Base-by-base conservation (phyloP, 1,284 basidiomycete species). In the Malassezia yamatoensis region DNA sequence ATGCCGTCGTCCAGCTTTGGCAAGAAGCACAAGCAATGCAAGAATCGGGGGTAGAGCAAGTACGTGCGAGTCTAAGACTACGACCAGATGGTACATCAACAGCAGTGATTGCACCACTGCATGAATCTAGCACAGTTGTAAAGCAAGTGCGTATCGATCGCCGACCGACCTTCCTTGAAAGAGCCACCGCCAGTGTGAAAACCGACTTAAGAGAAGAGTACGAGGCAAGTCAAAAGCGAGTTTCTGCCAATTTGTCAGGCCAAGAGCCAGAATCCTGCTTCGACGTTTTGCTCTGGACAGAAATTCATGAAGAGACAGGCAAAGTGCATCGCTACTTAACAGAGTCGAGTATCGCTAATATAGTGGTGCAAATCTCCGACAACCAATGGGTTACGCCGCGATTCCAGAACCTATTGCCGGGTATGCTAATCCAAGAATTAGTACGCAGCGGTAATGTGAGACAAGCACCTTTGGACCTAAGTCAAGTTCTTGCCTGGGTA, bases 321-420 rank as follows among this genome's bases (percentile, higher is more conserved):
- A 13, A 10, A 21, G 16, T 18, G 9, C 9, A 41, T 2, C 36
- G 18, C 6, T 21, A 42, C 5, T 21, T 57, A 9, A 58, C 55
- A 1, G 55, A 58, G 41, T 58, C 55, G n/a, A 53, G 50, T 20
- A 58, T 58, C 21, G 55, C 55, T 5, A 58, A 58, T 36, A n/a
- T 58, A 10, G 16, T 58, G 1, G 16, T 58, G 18, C 50, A 58
- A 24, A 10, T 46, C 18, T 45, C 37, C 5, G 32, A 42, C 11
- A 35, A 9, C 18, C 12, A 37, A 24, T 34, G 47, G 18, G 8
- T 37, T 11, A 58, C 55, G 4, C 55, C 55, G 11, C 24, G 33
- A 5, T 53, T 52, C 29, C 6, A 34, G 7, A 24, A 21, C 9
- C 35, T 58, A 0, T 36, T 58, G 15, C 55, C 55, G 1, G 55